Percentiles rank a stretch among this genome's conserved stretches.
Evolutionary conservation across 495 filamentous ascomycete genomes (phyloP).

Genomic region (Bombardia bombarda): DNA sequence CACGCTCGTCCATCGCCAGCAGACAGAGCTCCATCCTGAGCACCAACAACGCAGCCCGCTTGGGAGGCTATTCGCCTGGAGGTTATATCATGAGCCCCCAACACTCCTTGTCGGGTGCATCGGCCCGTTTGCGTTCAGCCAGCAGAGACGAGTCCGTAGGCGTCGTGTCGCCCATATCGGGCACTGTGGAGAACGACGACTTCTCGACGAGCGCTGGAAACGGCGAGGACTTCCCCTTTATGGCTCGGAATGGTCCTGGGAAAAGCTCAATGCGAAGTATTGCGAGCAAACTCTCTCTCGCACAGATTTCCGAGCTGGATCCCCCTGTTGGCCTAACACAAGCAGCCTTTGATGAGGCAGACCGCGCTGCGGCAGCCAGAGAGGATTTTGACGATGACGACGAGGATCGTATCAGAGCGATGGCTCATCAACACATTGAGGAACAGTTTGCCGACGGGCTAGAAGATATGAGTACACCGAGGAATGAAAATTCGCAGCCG

Average conservation of each 20-base stretch:
- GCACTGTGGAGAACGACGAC: not conserved
- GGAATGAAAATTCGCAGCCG: slow-evolving; percentile 7
- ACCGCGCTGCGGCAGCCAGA: slow-evolving; percentile 20
- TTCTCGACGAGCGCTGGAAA: slow-evolving; percentile 18
- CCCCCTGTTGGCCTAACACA: slow-evolving; percentile 31
- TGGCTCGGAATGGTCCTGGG: slow-evolving; percentile 37
- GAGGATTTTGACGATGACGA: slow-evolving; percentile 23
- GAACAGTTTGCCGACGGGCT: slow-evolving; percentile 16
- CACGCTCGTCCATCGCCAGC: slow-evolving; percentile 40
- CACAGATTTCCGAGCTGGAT: slow-evolving; percentile 39
- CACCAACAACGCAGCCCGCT: slow-evolving; percentile 55
- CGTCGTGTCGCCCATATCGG: slow-evolving; percentile 4
- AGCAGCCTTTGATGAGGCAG: slow-evolving; percentile 37
- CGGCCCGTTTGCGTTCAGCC: slow-evolving; percentile 48
- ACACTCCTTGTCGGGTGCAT: slow-evolving; percentile 49
- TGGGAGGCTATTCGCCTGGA: slow-evolving; percentile 63
- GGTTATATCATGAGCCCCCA: slow-evolving; percentile 60
- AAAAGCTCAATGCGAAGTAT: slow-evolving; percentile 38
- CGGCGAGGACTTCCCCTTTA: slow-evolving; percentile 25
- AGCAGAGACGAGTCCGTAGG: slow-evolving; percentile 39
- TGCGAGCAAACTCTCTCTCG: slow-evolving; percentile 34
- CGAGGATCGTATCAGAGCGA: slow-evolving; percentile 21
- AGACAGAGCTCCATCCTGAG: slow-evolving; percentile 60
- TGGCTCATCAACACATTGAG: slow-evolving; percentile 25
- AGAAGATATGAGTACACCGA: slow-evolving; percentile 9